phyloP scores from a whole-genome alignment of 2,329 filamentous ascomycete species.

The Hypoxylon sp. region DNA sequence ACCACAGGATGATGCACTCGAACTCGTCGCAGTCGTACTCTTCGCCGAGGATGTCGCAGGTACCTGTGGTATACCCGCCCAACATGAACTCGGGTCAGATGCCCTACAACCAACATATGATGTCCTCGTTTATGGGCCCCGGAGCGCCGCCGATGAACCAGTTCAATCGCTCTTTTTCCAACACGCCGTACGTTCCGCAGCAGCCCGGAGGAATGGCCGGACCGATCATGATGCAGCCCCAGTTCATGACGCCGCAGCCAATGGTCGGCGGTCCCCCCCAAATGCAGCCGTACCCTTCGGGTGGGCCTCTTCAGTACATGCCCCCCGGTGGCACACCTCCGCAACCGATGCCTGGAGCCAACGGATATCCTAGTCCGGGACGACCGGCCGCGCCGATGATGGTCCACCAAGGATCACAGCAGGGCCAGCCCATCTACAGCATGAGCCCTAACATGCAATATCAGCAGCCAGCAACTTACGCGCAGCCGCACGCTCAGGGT shows the following conservation, averaged over 20 bases:
- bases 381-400: slow-evolving; percentile 85
- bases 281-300: slow-evolving; percentile 81
- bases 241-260: slow-evolving; percentile 78
- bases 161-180: slow-evolving; percentile 73
- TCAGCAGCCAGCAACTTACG: slow-evolving; percentile 73
- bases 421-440: slow-evolving; percentile 79
- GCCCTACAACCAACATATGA: slow-evolving; percentile 75
- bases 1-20: slow-evolving; percentile 87
- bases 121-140: slow-evolving; percentile 74
- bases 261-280: slow-evolving; percentile 74
- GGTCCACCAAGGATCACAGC: slow-evolving; percentile 92
- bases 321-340: slow-evolving; percentile 62
- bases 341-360: slow-evolving; percentile 69
- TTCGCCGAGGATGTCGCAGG: slow-evolving; percentile 79
- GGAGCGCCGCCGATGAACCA: slow-evolving; percentile 74
- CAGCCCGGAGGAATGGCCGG: slow-evolving; percentile 75
- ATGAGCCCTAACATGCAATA: slow-evolving; percentile 80
- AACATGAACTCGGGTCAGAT: slow-evolving; percentile 74
- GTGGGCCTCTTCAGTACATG: slow-evolving; percentile 69
- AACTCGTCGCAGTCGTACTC: slow-evolving; percentile 85
- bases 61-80: slow-evolving; percentile 73
- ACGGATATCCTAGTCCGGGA: slow-evolving; percentile 88
- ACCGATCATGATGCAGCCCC: slow-evolving; percentile 83
- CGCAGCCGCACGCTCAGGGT: slow-evolving; percentile 77
- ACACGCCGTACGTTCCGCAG: slow-evolving; percentile 76